Percentiles rank a stretch among this genome's conserved stretches.
Conservation (phyloP, 2,329 filamentous ascomycete species). For the Ambrosiella xylebori region DNA sequence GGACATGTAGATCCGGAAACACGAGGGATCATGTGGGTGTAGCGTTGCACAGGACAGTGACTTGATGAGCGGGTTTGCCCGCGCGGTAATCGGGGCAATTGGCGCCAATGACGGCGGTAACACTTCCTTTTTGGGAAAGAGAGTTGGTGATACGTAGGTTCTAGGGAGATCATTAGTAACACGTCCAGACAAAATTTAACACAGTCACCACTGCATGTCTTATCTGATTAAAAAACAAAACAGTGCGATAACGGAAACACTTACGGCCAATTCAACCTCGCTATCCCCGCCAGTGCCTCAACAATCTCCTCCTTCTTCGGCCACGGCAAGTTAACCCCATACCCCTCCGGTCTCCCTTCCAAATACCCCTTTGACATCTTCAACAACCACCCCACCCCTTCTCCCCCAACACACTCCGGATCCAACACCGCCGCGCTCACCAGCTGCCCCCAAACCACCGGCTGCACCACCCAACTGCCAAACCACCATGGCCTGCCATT, state of each 20-base stretch:
- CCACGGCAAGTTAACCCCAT: slow-evolving; percentile 53
- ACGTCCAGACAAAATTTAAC: too few species aligned
- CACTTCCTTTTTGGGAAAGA: slow-evolving; percentile 57
- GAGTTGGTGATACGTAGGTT: slow-evolving; percentile 65
- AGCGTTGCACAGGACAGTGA: slow-evolving; percentile 78
- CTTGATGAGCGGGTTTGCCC: slow-evolving; percentile 73
- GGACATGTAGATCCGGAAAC: slow-evolving; percentile 68
- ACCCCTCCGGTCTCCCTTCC: slow-evolving; percentile 50
- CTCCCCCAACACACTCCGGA: slow-evolving; percentile 49
- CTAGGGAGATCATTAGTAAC: slow-evolving; percentile 23
- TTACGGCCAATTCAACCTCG: slow-evolving; percentile 66
- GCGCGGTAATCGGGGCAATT: slow-evolving; percentile 61
- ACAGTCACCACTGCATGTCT: not conserved
- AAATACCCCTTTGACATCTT: slow-evolving; percentile 66
- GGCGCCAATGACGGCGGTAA: slow-evolving; percentile 48
- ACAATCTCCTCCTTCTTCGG: slow-evolving; percentile 59
- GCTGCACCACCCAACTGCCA: slow-evolving; percentile 69
- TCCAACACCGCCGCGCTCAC: slow-evolving; percentile 64
- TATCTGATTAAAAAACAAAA: not conserved
- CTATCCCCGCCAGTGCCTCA: slow-evolving; percentile 67
- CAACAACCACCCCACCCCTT: slow-evolving; percentile 37
- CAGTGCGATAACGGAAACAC: slow-evolving; percentile 20
- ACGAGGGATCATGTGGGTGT: slow-evolving; percentile 77
- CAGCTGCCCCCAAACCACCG: slow-evolving; percentile 57
- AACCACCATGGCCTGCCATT: slow-evolving; percentile 64